Evolutionary conservation across 345 rosid genomes (phyloP).

Genomic region (Moringa oleifera): DNA sequence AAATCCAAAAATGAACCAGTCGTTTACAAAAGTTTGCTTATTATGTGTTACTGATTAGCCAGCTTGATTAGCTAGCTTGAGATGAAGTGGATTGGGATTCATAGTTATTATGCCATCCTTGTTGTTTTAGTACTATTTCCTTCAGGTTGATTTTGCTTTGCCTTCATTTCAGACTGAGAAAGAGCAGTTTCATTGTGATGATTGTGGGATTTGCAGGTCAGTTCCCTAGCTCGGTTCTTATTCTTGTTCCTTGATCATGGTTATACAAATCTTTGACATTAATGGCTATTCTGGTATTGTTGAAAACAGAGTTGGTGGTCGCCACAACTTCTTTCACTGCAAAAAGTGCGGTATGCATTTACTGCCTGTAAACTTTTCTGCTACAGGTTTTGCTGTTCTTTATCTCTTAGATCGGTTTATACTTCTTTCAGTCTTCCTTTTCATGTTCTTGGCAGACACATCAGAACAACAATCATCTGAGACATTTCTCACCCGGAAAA

Average conservation of each 20-base stretch:
- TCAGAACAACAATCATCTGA: too few relatives aligned
- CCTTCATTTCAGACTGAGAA: constrained; percentile 51
- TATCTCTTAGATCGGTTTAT: background rate
- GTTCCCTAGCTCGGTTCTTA: constrained; percentile 14
- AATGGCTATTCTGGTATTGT: constrained; percentile 5
- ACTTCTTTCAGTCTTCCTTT: background rate
- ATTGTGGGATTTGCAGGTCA: constrained; percentile 97
- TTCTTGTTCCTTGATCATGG: background rate
- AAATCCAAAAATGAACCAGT: background rate
- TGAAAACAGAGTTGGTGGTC: constrained; percentile 76
- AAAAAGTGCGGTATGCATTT: constrained; percentile 75
- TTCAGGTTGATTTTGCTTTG: constrained; percentile 2
- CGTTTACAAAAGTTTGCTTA: background rate
- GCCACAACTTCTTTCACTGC: constrained; percentile 85
- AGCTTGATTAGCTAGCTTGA: background rate
- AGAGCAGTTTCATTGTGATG: constrained; percentile 85
- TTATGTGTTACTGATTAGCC: too few relatives aligned
- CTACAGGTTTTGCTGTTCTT: background rate
- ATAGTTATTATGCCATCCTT: constrained; percentile 7
- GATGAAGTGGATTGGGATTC: background rate
- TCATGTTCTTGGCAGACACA: background rate
- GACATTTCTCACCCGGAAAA: too few relatives aligned
- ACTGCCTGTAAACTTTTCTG: background rate
- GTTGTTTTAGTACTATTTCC: background rate
- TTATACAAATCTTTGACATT: background rate